These are phyloP conservation scores for Talaromyces adpressus DNA, from an alignment of 495 filamentous ascomycete genomes.

Conservation along the genomic window DNA sequence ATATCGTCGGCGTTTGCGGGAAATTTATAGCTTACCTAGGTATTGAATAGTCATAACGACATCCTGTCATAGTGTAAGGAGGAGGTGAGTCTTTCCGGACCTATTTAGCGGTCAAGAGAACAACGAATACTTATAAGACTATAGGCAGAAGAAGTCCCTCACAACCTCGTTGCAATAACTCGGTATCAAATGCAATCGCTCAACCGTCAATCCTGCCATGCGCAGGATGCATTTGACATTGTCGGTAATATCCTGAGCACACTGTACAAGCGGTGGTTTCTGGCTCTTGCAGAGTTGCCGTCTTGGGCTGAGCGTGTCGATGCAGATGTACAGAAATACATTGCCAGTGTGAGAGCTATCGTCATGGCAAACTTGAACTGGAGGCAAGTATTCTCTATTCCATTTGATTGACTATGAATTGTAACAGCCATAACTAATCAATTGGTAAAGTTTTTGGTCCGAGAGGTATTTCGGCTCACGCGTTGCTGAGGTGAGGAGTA, in stretches of 20 bases:
- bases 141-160: slow-evolving; percentile 21
- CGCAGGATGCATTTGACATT: slow-evolving; percentile 23
- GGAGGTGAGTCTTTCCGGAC: slow-evolving; percentile 14
- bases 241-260: slow-evolving; percentile 17
- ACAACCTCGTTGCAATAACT: slow-evolving; percentile 27
- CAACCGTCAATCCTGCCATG: slow-evolving; percentile 13
- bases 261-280: slow-evolving; percentile 26
- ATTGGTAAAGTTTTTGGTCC: slow-evolving; percentile 13
- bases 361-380: slow-evolving; percentile 27
- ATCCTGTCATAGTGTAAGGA: slow-evolving; percentile 25
- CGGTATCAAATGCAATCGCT: slow-evolving; percentile 9
- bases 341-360: slow-evolving; percentile 22
- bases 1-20: no score
- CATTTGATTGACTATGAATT: not conserved
- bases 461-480: slow-evolving; percentile 17
- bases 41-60: slow-evolving; percentile 21
- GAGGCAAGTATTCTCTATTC: slow-evolving; percentile 19
- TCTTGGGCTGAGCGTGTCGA: slow-evolving; percentile 24
- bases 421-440: not conserved
- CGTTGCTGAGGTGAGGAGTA: slow-evolving; percentile 13
- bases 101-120: not conserved
- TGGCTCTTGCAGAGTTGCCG: slow-evolving; percentile 21
- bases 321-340: slow-evolving; percentile 22
- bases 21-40: no score
- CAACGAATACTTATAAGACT: not conserved